Conservation (phyloP, 768 basidiomycete genomes). For the Hypsizygus marmoreus region DNA sequence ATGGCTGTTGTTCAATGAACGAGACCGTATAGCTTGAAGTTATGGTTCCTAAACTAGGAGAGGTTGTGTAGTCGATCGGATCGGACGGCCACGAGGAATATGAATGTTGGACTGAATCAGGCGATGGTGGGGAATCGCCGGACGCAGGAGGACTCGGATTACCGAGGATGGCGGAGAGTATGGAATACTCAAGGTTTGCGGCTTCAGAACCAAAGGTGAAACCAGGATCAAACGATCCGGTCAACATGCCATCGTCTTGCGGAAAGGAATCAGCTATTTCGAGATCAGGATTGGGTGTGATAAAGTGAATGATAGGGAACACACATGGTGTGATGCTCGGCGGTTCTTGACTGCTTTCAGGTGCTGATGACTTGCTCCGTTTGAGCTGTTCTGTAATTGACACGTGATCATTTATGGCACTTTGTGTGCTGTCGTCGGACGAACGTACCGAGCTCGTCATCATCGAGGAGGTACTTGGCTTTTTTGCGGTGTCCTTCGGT, state of each 20-base stretch:
- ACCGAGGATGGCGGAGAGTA: conserved; percentile 88
- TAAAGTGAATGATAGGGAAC: conserved; percentile 9
- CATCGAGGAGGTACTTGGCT: conserved; percentile 95
- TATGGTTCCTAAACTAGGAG: conserved; percentile 31
- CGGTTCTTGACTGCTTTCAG: conserved; percentile 42
- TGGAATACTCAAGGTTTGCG: conserved; percentile 93
- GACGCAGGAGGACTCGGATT: conserved; percentile 63
- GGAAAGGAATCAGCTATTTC: conserved; percentile 50
- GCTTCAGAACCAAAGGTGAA: conserved; percentile 84
- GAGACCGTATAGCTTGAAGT: conserved; percentile 29
- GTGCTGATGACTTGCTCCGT: conserved; percentile 42
- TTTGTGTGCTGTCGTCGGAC: conserved; percentile 18
- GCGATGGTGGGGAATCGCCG: conserved; percentile 42
- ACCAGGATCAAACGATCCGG: conserved; percentile 60
- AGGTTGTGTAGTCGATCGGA: conserved; percentile 38
- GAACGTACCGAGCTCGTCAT: conserved; percentile 82
- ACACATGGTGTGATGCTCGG: conserved; percentile 37
- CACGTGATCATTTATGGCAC: conserved; percentile 42
- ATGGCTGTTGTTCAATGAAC: conserved; percentile 37
- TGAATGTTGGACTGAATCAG: conserved; percentile 29
- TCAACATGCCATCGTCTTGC: conserved; percentile 61
- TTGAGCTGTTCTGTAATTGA: conserved; percentile 49
- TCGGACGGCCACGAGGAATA: conserved; percentile 49
- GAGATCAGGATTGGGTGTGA: conserved; percentile 12
- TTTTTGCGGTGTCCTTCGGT: conserved; percentile 97